Conservation (phyloP, 1,284 basidiomycete genomes). For the Cystobasidiaceae sp. region DNA sequence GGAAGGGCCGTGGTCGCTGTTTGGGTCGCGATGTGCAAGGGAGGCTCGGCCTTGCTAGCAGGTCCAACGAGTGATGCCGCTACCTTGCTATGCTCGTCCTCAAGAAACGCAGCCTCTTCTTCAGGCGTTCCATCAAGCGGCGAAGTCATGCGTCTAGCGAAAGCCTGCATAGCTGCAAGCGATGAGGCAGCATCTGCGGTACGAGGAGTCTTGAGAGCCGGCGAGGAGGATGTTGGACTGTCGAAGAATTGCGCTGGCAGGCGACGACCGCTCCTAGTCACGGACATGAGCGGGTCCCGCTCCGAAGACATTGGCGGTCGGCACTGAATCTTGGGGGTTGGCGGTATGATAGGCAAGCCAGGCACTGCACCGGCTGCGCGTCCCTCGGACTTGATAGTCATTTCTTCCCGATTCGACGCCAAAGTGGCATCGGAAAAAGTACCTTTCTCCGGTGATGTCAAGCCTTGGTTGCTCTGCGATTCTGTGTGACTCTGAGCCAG, state of each 20-base stretch:
- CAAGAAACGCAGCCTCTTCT: too few relatives aligned
- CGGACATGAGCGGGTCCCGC: not conserved
- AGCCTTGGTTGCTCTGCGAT: not conserved
- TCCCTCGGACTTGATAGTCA: not conserved
- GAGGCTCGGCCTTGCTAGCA: too few relatives aligned
- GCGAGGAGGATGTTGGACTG: not conserved
- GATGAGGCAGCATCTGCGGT: constrained; percentile 26
- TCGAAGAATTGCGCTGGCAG: not conserved
- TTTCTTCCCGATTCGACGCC: not conserved
- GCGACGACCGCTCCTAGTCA: not conserved
- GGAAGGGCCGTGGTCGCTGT: too few relatives aligned
- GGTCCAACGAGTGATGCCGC: too few relatives aligned
- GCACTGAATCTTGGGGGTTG: not conserved
- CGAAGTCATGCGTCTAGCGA: constrained; percentile 3
- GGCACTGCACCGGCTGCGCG: not conserved
- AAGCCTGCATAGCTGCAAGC: constrained; percentile 11
- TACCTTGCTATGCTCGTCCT: too few relatives aligned
- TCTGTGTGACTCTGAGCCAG: not conserved
- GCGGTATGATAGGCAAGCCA: not conserved
- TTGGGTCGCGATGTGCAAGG: too few relatives aligned
- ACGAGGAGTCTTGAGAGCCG: not conserved
- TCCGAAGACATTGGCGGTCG: constrained; percentile 1
- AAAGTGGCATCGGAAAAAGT: not conserved
- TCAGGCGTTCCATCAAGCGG: too few relatives aligned
- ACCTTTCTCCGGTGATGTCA: not conserved